phyloP scores from a whole-genome alignment of 208 protist genomes.

The Leishmania aethiopica region DNA sequence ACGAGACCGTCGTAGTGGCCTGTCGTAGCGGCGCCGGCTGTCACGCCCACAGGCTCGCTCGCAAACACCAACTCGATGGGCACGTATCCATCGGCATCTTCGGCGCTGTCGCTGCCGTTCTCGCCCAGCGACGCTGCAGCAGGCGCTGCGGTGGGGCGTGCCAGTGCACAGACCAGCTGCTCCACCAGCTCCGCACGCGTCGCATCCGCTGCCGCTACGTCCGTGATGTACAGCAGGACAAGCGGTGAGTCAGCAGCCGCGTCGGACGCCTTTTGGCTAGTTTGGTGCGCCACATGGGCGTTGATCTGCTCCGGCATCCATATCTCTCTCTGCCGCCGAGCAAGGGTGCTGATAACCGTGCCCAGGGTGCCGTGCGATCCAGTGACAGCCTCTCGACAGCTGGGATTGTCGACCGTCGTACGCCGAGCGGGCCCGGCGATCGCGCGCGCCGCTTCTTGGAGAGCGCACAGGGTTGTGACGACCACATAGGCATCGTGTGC shows the following conservation, averaged over 20 bases:
- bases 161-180: background rate
- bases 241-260: constrained; percentile 20
- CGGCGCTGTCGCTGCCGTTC: constrained; percentile 2
- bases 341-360: constrained; percentile 2
- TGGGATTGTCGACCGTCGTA: background rate
- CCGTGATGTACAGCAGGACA: constrained; percentile 22
- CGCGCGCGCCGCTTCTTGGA: constrained; percentile 19
- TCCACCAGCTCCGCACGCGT: constrained; percentile 18
- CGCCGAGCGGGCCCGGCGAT: background rate
- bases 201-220: constrained; percentile 14
- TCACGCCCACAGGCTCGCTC: background rate
- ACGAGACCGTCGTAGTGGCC: background rate
- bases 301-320: background rate
- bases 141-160: background rate
- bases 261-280: background rate
- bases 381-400: background rate
- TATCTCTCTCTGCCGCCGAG: constrained; percentile 1
- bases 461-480: constrained; percentile 10
- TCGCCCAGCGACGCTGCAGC: background rate
- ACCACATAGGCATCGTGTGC: constrained; percentile 23
- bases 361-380: background rate
- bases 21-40: background rate
- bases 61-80: constrained; percentile 51
- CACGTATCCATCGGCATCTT: background rate
- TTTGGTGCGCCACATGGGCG: background rate